Percentiles rank a stretch among this genome's conserved stretches.
phyloP scores from a whole-genome alignment of 2,329 filamentous ascomycete genomes.

The Ophiosphaerella korrae region DNA sequence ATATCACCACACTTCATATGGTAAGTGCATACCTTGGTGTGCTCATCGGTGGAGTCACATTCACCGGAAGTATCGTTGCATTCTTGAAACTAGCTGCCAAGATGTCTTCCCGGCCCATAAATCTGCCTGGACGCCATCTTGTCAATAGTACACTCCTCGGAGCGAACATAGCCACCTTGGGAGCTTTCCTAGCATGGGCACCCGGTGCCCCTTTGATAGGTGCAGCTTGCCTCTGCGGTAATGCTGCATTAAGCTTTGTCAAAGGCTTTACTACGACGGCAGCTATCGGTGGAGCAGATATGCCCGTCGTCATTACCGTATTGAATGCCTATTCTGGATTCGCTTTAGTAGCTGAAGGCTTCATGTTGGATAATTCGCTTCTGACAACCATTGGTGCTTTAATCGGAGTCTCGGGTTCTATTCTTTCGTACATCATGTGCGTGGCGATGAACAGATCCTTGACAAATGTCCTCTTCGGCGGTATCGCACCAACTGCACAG shows the following conservation, averaged over 20 bases:
- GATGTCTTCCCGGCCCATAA: conserved; percentile 78
- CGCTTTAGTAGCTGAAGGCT: conserved; percentile 84
- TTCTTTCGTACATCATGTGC: conserved; percentile 71
- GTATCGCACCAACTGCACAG: conserved; percentile 68
- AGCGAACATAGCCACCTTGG: conserved; percentile 81
- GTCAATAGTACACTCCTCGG: conserved; percentile 77
- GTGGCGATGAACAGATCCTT: conserved; percentile 90
- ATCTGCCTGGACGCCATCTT: conserved; percentile 74
- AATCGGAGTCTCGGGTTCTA: conserved; percentile 87
- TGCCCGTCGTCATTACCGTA: conserved; percentile 90
- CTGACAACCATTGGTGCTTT: conserved; percentile 84
- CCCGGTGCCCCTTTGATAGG: conserved; percentile 80
- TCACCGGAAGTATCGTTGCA: conserved; percentile 87
- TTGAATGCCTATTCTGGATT: conserved; percentile 91
- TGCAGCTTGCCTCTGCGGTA: conserved; percentile 76
- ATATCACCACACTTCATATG: conserved; percentile 79
- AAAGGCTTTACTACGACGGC: conserved; percentile 89
- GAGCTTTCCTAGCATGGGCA: conserved; percentile 79
- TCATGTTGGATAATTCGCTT: conserved; percentile 88
- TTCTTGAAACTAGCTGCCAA: conserved; percentile 84
- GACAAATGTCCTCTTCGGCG: conserved; percentile 88
- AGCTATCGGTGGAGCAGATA: conserved; percentile 90
- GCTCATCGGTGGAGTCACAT: conserved; percentile 83
- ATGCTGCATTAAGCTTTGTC: conserved; percentile 76
- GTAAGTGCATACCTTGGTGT: conserved; percentile 87